phyloP scores from a whole-genome alignment of 2,329 filamentous ascomycete genomes.

The Neopestalotiopsis sp. region DNA sequence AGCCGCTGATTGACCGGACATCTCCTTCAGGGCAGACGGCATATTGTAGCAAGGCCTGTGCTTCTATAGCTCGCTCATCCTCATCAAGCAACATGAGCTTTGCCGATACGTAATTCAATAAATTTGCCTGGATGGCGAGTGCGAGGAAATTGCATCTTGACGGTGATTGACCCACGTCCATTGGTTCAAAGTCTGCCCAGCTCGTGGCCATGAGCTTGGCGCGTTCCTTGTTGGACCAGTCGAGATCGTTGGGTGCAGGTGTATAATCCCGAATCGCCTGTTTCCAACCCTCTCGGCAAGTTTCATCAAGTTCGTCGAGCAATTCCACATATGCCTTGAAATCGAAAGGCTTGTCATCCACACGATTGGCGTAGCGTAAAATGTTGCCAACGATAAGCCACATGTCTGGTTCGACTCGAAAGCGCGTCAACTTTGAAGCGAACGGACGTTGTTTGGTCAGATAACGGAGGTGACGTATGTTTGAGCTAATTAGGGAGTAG shows the following conservation, averaged over 20 bases:
- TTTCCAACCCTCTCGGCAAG: neutral
- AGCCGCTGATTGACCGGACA: neutral
- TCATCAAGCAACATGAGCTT: conserved; percentile 9
- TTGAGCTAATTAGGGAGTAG: conserved; percentile 14
- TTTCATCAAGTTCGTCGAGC: conserved; percentile 14
- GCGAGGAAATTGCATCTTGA: conserved; percentile 4
- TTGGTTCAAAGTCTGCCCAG: conserved; percentile 16
- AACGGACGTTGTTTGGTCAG: neutral
- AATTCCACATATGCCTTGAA: conserved; percentile 6
- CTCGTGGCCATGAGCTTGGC: neutral
- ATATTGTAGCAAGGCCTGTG: conserved; percentile 14
- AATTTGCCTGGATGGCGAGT: conserved; percentile 12
- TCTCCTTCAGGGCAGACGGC: conserved; percentile 14
- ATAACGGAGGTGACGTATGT: conserved; percentile 9
- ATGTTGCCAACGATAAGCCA: conserved; percentile 11
- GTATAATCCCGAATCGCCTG: neutral
- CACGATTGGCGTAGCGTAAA: conserved; percentile 12
- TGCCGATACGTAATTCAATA: conserved; percentile 7
- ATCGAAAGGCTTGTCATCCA: conserved; percentile 17
- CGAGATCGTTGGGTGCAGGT: neutral
- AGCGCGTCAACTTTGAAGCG: neutral
- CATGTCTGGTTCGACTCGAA: conserved; percentile 3
- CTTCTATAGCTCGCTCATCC: neutral
- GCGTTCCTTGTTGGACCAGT: conserved; percentile 1
- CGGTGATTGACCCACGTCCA: conserved; percentile 15